Evolutionary conservation across 257 asterid genomes (phyloP).

Genomic region (Ilex aquifolium): DNA sequence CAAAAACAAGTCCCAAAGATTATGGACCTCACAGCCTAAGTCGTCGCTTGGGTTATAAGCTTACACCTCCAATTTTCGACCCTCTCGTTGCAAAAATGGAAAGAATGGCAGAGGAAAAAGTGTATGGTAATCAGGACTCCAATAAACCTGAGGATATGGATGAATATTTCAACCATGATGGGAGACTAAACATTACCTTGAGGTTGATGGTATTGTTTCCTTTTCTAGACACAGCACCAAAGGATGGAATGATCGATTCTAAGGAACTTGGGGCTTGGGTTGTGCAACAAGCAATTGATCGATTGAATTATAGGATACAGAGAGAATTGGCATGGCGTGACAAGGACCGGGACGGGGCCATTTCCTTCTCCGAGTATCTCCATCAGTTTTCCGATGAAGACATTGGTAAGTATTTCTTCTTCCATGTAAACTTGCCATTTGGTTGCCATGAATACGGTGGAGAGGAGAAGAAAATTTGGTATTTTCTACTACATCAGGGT

Average conservation of each 20-base stretch:
- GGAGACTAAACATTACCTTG: slow-evolving; percentile 17
- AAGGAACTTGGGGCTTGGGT: slow-evolving; percentile 33
- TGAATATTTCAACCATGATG: slow-evolving; percentile 17
- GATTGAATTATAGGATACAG: slow-evolving; percentile 14
- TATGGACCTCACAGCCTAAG: slow-evolving; percentile 7
- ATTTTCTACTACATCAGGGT: neutral
- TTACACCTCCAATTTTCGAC: slow-evolving; percentile 14
- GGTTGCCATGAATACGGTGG: too few species aligned
- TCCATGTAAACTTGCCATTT: neutral
- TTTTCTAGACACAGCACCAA: slow-evolving; percentile 18
- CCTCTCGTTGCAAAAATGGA: slow-evolving; percentile 19
- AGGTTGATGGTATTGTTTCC: slow-evolving; percentile 34
- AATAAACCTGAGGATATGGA: slow-evolving; percentile 6
- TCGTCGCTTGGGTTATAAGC: slow-evolving; percentile 21
- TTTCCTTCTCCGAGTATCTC: slow-evolving; percentile 30
- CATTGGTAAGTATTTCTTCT: slow-evolving; percentile 17
- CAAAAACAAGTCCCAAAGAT: neutral
- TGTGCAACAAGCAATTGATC: slow-evolving; percentile 22
- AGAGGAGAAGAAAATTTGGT: neutral
- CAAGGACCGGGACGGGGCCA: slow-evolving; percentile 26
- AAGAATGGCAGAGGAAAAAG: slow-evolving; percentile 4
- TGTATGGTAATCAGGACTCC: neutral
- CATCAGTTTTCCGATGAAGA: slow-evolving; percentile 22
- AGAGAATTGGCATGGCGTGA: slow-evolving; percentile 24
- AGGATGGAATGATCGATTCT: slow-evolving; percentile 23